Evolutionary conservation across 2,329 filamentous ascomycete genomes (phyloP).

Genomic region (Fusarium keratoplasticum): DNA sequence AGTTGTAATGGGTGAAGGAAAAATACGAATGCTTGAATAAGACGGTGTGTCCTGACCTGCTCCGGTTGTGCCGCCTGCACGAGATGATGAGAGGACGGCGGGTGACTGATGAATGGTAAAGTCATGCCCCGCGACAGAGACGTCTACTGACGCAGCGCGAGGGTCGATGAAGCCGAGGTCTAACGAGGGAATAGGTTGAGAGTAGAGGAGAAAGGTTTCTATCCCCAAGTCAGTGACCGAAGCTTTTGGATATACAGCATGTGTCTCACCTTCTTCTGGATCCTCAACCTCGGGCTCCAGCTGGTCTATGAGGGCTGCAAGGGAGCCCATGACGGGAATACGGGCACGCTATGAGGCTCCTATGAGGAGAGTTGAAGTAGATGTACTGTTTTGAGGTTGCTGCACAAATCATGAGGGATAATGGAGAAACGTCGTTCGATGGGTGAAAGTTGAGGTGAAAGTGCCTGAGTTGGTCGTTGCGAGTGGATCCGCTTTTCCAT

Average conservation of each 20-base stretch:
- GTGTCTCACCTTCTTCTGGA: slow-evolving; percentile 58
- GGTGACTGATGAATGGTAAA: slow-evolving; percentile 87
- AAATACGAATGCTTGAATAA: not conserved
- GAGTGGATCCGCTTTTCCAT: not conserved
- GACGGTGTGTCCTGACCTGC: slow-evolving; percentile 54
- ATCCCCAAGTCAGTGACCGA: not conserved
- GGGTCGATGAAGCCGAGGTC: slow-evolving; percentile 89
- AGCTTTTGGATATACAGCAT: not conserved
- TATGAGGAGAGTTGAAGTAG: not conserved
- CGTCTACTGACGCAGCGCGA: slow-evolving; percentile 71
- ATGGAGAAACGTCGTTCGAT: not conserved
- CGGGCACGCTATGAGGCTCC: not conserved
- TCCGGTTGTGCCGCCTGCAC: slow-evolving; percentile 70
- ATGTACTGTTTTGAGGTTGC: not conserved
- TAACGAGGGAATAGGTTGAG: slow-evolving; percentile 76
- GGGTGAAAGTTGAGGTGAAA: not conserved
- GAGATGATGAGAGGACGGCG: slow-evolving; percentile 79
- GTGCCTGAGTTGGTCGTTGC: not conserved
- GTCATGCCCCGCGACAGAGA: slow-evolving; percentile 76
- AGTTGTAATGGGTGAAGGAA: not conserved
- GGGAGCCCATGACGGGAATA: slow-evolving; percentile 23
- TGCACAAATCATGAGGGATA: not conserved
- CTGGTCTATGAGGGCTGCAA: slow-evolving; percentile 42
- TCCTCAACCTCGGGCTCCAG: slow-evolving; percentile 61
- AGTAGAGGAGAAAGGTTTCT: slow-evolving; percentile 93